Evolutionary conservation across 192 early-diverging fungal species (phyloP).

Genomic region (Backusella sp.): DNA sequence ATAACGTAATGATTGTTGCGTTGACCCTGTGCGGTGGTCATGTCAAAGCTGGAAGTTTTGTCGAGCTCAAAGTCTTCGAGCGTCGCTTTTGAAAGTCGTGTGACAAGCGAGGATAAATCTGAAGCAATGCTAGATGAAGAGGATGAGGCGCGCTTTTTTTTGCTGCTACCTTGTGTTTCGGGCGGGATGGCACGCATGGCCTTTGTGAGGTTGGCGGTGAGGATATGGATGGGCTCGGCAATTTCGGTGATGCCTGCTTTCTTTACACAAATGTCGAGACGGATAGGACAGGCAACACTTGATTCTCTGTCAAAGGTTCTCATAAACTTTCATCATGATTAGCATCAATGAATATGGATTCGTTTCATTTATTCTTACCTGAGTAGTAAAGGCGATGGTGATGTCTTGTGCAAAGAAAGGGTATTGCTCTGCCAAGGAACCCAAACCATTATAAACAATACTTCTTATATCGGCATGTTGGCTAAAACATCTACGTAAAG

Average conservation of each 20-base stretch:
- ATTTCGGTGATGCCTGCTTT: slow-evolving; percentile 25
- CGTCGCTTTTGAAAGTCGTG: slow-evolving; percentile 48
- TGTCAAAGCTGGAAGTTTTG: slow-evolving; percentile 60
- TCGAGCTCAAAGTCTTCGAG: slow-evolving; percentile 70
- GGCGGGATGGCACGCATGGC: neutral
- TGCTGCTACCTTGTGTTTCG: neutral
- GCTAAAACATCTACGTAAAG: slow-evolving; percentile 65
- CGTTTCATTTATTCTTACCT: slow-evolving; percentile 28
- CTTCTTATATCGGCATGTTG: slow-evolving; percentile 65
- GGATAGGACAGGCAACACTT: slow-evolving; percentile 19
- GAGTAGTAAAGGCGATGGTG: slow-evolving; percentile 49
- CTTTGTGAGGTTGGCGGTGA: slow-evolving; percentile 11
- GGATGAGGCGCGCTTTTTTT: neutral
- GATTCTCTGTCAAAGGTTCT: slow-evolving; percentile 40
- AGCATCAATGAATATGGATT: neutral
- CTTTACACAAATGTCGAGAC: slow-evolving; percentile 27
- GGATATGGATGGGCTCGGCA: slow-evolving; percentile 48
- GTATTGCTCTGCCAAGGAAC: slow-evolving; percentile 38
- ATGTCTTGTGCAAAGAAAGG: slow-evolving; percentile 42
- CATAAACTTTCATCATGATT: slow-evolving; percentile 34
- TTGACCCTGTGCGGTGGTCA: slow-evolving; percentile 46
- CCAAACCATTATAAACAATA: slow-evolving; percentile 54
- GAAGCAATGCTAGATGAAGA: neutral
- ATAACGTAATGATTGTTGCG: slow-evolving; percentile 53
- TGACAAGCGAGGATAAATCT: slow-evolving; percentile 14